phyloP scores from a whole-genome alignment of 2,329 filamentous ascomycete species.

The Calonectria pseudoreteaudii region DNA sequence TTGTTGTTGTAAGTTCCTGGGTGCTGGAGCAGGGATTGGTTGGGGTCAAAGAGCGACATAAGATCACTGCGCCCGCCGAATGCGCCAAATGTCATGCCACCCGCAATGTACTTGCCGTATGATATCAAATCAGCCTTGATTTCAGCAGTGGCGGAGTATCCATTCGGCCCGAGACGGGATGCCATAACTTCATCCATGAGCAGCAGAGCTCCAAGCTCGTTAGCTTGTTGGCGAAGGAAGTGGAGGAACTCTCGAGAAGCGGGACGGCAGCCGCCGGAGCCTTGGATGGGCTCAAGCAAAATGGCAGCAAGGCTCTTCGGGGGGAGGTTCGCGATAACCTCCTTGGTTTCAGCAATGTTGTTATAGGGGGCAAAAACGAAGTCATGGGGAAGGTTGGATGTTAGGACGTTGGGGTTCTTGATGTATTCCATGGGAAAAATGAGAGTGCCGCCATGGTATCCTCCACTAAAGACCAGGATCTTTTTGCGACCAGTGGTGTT shows the following conservation, averaged over 20 bases:
- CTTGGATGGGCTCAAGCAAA: constrained; percentile 74
- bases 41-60: constrained; percentile 67
- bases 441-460: constrained; percentile 48
- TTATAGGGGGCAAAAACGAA: constrained; percentile 72
- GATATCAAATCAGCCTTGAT: constrained; percentile 70
- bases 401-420: constrained; percentile 41
- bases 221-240: no score
- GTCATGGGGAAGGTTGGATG: constrained; percentile 60
- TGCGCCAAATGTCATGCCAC: constrained; percentile 72
- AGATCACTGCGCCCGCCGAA: constrained; percentile 71
- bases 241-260: constrained; percentile 62
- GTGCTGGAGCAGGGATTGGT: constrained; percentile 56
- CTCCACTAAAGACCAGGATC: constrained; percentile 62
- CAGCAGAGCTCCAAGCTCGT: no score
- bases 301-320: constrained; percentile 65
- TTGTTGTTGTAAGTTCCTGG: constrained; percentile 77
- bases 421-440: constrained; percentile 37
- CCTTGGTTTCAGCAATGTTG: constrained; percentile 58
- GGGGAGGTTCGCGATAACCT: constrained; percentile 51
- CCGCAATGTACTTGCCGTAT: constrained; percentile 73
- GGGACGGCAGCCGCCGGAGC: constrained; percentile 67
- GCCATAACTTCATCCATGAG: constrained; percentile 79
- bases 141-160: constrained; percentile 55
- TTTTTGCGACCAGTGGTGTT: constrained; percentile 55
- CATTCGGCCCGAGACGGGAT: constrained; percentile 63